These are phyloP conservation scores for Parachaetomium inaequale DNA, from an alignment of 495 filamentous ascomycete genomes.

Conservation along the genomic window DNA sequence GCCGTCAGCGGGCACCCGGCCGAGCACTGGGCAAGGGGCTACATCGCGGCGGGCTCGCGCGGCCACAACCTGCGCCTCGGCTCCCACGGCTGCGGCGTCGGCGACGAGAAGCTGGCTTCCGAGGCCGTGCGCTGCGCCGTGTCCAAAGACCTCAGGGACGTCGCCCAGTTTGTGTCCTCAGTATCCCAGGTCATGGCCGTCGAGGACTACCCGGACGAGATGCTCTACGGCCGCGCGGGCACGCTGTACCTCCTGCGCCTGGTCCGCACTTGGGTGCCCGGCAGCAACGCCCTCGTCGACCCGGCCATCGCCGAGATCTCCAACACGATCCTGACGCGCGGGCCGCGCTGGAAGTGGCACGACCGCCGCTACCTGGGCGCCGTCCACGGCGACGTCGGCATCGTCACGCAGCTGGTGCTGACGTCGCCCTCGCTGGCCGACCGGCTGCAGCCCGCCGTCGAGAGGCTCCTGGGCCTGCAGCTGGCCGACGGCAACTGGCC, in stretches of 20 bases:
- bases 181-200: constrained; percentile 35
- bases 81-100: constrained; percentile 48
- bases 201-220: constrained; percentile 45
- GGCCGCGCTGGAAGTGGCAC: constrained; percentile 54
- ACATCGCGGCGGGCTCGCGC: constrained; percentile 42
- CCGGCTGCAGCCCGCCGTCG: constrained; percentile 43
- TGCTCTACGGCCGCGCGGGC: constrained; percentile 59
- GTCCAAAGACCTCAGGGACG: constrained; percentile 41
- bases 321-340: constrained; percentile 34
- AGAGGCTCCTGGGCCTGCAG: constrained; percentile 44
- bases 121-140: constrained; percentile 50
- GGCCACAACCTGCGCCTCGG: constrained; percentile 34
- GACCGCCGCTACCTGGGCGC: constrained; percentile 58
- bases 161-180: constrained; percentile 42
- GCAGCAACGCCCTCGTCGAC: constrained; percentile 32
- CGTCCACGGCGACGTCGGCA: constrained; percentile 59
- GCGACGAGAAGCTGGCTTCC: constrained; percentile 52
- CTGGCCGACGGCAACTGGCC: constrained; percentile 46
- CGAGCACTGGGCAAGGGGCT: constrained; percentile 46
- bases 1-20: constrained; percentile 42
- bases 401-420: constrained; percentile 60
- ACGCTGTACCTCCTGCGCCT: constrained; percentile 58
- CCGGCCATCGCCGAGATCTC: constrained; percentile 36
- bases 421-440: constrained; percentile 35
- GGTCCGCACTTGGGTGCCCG: constrained; percentile 32